phyloP scores from a whole-genome alignment of 306 rosid genomes.

The Quercus suber region DNA sequence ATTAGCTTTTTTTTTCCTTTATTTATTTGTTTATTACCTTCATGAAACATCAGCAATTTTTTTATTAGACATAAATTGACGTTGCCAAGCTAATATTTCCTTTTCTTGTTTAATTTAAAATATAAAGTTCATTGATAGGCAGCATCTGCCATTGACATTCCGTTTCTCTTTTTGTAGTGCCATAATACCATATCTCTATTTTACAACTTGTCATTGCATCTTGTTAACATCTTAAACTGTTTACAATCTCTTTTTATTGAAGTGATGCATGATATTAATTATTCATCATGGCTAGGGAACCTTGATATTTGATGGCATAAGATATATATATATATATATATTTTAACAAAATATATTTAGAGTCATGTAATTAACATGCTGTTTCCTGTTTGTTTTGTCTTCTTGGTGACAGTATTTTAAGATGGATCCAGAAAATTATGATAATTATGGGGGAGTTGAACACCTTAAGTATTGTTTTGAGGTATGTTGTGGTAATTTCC shows the following conservation, averaged over 20 bases:
- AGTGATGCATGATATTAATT: background rate
- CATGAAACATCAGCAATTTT: background rate
- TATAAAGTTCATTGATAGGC: background rate
- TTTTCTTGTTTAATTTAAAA: background rate
- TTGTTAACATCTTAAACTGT: background rate
- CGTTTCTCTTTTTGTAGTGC: background rate
- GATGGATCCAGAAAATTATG: conserved; percentile 77
- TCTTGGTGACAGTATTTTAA: conserved; percentile 77
- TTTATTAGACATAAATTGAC: background rate
- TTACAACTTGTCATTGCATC: background rate
- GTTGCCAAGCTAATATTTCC: background rate
- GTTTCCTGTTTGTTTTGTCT: background rate
- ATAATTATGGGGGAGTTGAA: conserved; percentile 80
- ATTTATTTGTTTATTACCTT: background rate
- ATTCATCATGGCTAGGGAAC: conserved; percentile 8
- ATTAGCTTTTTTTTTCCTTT: background rate
- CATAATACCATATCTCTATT: background rate
- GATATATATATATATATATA: background rate
- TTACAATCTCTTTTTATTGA: background rate
- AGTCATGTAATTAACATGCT: conserved; percentile 14
- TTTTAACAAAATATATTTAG: background rate
- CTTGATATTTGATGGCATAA: conserved; percentile 18
- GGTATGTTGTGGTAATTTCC: conserved; percentile 48
- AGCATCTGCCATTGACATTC: background rate
- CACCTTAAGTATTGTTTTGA: conserved; percentile 89